These are phyloP conservation scores for Mortierella sp. DNA, from an alignment of 371 early-diverging fungal genomes.

Conservation along the genomic window DNA sequence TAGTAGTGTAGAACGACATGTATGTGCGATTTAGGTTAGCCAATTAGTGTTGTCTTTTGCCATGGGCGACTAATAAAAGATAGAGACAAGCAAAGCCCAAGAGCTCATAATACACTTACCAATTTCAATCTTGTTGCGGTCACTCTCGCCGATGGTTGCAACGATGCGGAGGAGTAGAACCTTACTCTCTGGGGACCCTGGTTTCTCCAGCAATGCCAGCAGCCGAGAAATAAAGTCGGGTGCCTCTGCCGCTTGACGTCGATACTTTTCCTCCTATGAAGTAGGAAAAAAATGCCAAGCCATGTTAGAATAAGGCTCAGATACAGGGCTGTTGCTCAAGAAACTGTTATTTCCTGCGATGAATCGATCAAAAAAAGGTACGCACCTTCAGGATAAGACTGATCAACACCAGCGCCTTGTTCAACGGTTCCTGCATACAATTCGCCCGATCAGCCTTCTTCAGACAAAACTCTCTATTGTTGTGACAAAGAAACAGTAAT, in stretches of 20 bases:
- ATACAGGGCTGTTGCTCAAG: neutral
- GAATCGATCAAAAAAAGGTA: neutral
- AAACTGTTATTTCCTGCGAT: neutral
- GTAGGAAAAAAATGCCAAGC: neutral
- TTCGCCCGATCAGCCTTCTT: slow-evolving; percentile 33
- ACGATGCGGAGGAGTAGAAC: slow-evolving; percentile 50
- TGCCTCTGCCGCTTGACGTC: slow-evolving; percentile 47
- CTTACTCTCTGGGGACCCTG: slow-evolving; percentile 50
- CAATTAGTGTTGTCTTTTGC: neutral
- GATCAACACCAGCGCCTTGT: slow-evolving; percentile 47
- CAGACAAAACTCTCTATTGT: slow-evolving; percentile 27
- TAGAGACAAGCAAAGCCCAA: neutral
- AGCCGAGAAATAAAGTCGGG: slow-evolving; percentile 55
- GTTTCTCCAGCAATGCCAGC: slow-evolving; percentile 47
- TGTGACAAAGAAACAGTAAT: neutral
- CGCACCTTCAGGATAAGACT: slow-evolving; percentile 57
- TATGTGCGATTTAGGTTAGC: slow-evolving; percentile 9
- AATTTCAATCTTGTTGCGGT: slow-evolving; percentile 60
- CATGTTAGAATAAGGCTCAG: neutral
- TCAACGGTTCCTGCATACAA: slow-evolving; percentile 51
- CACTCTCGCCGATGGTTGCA: slow-evolving; percentile 59
- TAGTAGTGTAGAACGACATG: neutral
- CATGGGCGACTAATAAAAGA: neutral
- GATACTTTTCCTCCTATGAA: slow-evolving; percentile 57
- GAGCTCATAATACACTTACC: slow-evolving; percentile 28